These are phyloP conservation scores for Cicer chorassanicum DNA, from an alignment of 306 rosid genomes.

Conservation along the genomic window DNA sequence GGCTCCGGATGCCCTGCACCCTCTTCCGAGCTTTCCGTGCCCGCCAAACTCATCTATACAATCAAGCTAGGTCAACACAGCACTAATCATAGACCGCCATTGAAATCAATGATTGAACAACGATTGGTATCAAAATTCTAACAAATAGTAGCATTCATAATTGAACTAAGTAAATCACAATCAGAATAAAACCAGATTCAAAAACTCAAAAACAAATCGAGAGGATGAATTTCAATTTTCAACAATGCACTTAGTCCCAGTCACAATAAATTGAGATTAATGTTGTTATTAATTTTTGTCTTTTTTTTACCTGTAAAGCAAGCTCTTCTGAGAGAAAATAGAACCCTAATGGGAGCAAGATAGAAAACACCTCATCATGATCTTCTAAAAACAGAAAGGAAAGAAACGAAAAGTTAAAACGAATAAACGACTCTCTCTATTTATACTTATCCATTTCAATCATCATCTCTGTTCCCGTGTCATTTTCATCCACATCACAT, in stretches of 20 bases:
- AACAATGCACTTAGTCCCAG: background rate
- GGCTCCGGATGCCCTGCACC: constrained; percentile 46
- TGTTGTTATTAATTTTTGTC: background rate
- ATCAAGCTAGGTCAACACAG: background rate
- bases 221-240: background rate
- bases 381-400: background rate
- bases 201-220: background rate
- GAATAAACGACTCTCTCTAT: background rate
- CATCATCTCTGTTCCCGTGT: background rate
- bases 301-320: constrained; percentile 24
- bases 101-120: background rate
- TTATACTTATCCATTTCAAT: constrained; percentile 34
- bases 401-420: background rate
- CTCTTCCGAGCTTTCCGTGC: constrained; percentile 45
- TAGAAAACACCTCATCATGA: background rate
- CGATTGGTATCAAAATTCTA: background rate
- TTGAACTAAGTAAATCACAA: background rate
- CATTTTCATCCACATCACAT: constrained; percentile 11
- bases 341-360: constrained; percentile 31
- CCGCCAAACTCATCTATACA: constrained; percentile 42
- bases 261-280: background rate
- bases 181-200: background rate
- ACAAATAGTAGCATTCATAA: constrained; percentile 1
- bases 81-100: background rate
- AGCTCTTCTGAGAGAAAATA: background rate